Evolutionary conservation across 345 rosid genomes (phyloP), one percentile per base, ranked within the genome.

Genomic region (Citrus mangshanensis): DNA sequence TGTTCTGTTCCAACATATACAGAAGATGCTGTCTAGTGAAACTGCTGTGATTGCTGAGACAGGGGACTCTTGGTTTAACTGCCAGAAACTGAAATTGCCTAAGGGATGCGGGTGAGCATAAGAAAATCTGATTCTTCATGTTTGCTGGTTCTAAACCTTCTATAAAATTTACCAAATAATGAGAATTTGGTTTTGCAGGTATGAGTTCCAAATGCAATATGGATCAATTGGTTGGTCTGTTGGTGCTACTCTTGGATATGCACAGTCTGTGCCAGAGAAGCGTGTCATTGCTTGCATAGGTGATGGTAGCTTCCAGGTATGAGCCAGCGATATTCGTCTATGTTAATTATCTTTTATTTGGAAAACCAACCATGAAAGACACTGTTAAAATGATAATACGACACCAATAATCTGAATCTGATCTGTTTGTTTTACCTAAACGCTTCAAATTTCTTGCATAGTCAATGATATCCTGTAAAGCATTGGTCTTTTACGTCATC

Each of bases 201-300:
- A 93, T 82, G 97, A 93, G 79, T 93, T 93, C 84, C 95, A 93
- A 82, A 91, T 93, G 97, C 97, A 93, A 75, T 93, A 93, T 73
- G 97, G 97, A 77, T 93, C 97, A 13, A 93, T 93, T 76, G 97
- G 97, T 18, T 93, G 97, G 97, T 93, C 97, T 0, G 92, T 93
- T 38, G 97, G 97, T 56, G 97, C 93, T 4, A 91, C 93, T 19
- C 92, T 93, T 25, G 97, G 97, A 25, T 93, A 93, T 83, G 95
- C 97, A 58, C 95, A 91, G 80, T 93, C 95, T 67, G 87, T 84
- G 73, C 90, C 89, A 0, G 89, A 85, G 82, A 92, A 87, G 87
- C 94, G 97, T 0, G 88, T 93, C 55, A 88, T 93, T 74, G 95
- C 97, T 77, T 91, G 85, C 85, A 93, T 93, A 9, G 97, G 97